Base-by-base conservation (phyloP, 2,329 filamentous ascomycete genomes). In the Mycosphaerella sp. region DNA sequence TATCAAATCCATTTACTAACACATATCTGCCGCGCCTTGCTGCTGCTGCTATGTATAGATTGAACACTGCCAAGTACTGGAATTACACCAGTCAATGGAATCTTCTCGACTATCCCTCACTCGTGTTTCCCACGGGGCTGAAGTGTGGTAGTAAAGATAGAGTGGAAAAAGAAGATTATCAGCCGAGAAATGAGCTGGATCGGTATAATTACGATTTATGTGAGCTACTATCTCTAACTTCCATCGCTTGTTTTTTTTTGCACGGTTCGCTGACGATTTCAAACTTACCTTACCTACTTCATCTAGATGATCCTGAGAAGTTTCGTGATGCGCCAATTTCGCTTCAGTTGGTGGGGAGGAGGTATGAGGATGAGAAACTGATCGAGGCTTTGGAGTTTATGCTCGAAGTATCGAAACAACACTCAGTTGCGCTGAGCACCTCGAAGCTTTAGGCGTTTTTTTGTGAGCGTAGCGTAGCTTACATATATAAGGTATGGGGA, bases 71-170 rank as follows among this genome's bases (percentile, higher is more conserved):
- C 63, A 71, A 66, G 34, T 79, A 79, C 57, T 87, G 82, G 81
- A 76, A 76, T 1, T 87, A 87, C 58, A 85, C 81, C 0, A 70
- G 76, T 0, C 77, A 82, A 54, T 87, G 82, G 81, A 87, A 87
- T 62, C 60, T 86, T 37, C 73, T 87, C 1, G 82, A 87, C 64
- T 64, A 64, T 49, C 62, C 84, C 0, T 76, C 74, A 8, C 65
- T 78, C 2, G 74, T 81, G 0, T 84, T 87, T 61, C 84, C 84
- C 0, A 79, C 78, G 1, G 70, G 70, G 1, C 62, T 68, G 41
- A 72, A 75, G 1, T 70, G 77, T 50, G 69, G 69, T 1, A 59
- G 59, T 0, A 59, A 67, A 13, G 77, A 79, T 57, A 54, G 54
- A 18, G 66, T 62, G 41, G 70, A 73, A n/a, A n/a, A n/a, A 44